These are phyloP conservation scores for Glarea lozoyensis DNA, from an alignment of 495 filamentous ascomycete species.

Conservation along the genomic window DNA sequence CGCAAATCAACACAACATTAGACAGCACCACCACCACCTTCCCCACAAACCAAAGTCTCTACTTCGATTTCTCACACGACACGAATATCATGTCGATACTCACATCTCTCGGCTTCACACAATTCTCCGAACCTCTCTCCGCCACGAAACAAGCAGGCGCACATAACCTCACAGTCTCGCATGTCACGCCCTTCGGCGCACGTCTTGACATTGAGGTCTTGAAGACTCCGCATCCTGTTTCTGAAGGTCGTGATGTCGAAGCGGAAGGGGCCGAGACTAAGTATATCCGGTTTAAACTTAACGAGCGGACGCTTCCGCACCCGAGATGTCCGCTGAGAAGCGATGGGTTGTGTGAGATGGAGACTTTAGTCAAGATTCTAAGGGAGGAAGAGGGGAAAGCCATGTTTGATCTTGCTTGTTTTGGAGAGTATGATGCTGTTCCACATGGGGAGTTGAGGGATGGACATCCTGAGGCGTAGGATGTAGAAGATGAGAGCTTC, in stretches of 20 bases:
- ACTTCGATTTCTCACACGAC: conserved; percentile 87
- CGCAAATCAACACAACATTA: conserved; percentile 66
- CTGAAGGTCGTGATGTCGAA: conserved; percentile 30
- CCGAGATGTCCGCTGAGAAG: conserved; percentile 44
- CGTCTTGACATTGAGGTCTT: conserved; percentile 59
- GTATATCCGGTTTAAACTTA: conserved; percentile 58
- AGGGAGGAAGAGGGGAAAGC: conserved; percentile 34
- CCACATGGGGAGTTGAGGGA: conserved; percentile 34
- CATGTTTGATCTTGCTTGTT: conserved; percentile 45
- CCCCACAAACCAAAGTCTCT: conserved; percentile 50
- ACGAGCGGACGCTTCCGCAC: conserved; percentile 52
- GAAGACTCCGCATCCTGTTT: conserved; percentile 41
- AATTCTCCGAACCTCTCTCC: conserved; percentile 42
- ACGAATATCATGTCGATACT: conserved; percentile 66
- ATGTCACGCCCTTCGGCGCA: conserved; percentile 51
- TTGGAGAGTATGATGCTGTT: conserved; percentile 33
- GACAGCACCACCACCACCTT: conserved; percentile 54
- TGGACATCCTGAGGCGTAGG: no score
- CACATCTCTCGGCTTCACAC: conserved; percentile 45
- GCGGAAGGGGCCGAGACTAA: conserved; percentile 30
- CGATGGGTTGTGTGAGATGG: conserved; percentile 60
- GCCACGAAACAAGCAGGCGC: conserved; percentile 31
- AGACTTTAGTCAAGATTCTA: conserved; percentile 44
- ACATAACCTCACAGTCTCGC: conserved; percentile 44
- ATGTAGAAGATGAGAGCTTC: no score